A percentile compares a stretch with the other conserved stretches of the same genome.
These are phyloP conservation scores for Salvia sclarea DNA, from an alignment of 305 asterid genomes.

Conservation along the genomic window DNA sequence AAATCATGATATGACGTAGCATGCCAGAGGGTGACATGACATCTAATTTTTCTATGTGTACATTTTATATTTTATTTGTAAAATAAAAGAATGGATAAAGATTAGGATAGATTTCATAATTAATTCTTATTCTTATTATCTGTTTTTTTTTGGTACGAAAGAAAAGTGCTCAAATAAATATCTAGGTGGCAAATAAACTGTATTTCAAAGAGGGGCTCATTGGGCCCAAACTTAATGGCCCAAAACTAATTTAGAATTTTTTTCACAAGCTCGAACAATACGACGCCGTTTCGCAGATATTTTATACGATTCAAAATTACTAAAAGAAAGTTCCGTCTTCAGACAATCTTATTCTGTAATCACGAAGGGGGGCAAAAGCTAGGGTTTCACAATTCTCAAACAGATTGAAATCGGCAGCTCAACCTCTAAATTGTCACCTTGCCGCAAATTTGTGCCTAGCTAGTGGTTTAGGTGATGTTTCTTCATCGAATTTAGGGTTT, in stretches of 20 bases:
- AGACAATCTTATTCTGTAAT: background rate
- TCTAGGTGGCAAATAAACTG: background rate
- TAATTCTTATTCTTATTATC: no score
- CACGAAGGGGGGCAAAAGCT: conserved; percentile 30
- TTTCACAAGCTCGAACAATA: no score
- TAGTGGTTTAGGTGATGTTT: conserved; percentile 41
- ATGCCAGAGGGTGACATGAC: no score
- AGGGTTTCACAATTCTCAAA: conserved; percentile 50
- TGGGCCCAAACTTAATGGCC: background rate
- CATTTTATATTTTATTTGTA: no score
- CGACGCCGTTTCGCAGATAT: background rate
- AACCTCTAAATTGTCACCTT: conserved; percentile 31
- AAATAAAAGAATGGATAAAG: no score
- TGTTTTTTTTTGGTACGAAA: no score
- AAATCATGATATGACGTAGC: no score
- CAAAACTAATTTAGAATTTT: background rate
- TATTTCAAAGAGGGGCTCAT: background rate
- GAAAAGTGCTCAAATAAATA: background rate
- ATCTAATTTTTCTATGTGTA: no score
- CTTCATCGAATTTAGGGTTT: conserved; percentile 47
- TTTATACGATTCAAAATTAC: background rate
- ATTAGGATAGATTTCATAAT: no score
- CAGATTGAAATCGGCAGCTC: conserved; percentile 33
- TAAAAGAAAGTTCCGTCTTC: background rate
- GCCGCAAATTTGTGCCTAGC: conserved; percentile 38